These are phyloP conservation scores for Sechiopsis laciniata DNA, from an alignment of 306 rosid genomes.

Conservation along the genomic window DNA sequence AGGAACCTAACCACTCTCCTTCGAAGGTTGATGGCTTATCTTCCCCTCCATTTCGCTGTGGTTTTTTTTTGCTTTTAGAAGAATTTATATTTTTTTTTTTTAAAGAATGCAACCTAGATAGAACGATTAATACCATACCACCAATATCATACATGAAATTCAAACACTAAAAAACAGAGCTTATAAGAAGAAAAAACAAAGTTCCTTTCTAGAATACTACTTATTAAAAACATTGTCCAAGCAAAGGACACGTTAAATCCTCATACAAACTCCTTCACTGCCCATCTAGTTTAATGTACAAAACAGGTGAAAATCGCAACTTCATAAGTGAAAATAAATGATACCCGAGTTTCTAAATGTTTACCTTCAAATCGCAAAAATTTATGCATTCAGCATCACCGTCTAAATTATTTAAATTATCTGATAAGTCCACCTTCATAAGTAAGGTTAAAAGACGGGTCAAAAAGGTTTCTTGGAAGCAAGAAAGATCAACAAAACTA, in stretches of 20 bases:
- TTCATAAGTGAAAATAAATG: conserved; percentile 6
- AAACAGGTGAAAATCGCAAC: conserved; percentile 12
- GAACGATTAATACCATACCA: too few relatives aligned
- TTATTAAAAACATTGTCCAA: not conserved
- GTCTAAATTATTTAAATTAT: conserved; percentile 26
- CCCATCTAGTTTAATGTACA: not conserved
- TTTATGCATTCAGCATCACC: conserved; percentile 26
- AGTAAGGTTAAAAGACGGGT: conserved; percentile 21
- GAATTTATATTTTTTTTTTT: too few relatives aligned
- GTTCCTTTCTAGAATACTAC: not conserved
- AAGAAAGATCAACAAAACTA: not conserved
- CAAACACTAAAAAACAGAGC: too few relatives aligned
- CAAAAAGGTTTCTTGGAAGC: not conserved
- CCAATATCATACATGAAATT: too few relatives aligned
- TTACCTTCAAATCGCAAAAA: conserved; percentile 72
- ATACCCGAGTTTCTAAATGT: conserved; percentile 20
- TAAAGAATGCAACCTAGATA: too few relatives aligned
- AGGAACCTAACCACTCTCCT: too few relatives aligned
- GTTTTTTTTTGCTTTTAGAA: too few relatives aligned
- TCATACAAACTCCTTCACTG: not conserved
- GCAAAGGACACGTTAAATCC: not conserved
- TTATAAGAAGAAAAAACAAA: not conserved
- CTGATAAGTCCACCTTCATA: conserved; percentile 50
- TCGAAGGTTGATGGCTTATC: too few relatives aligned
- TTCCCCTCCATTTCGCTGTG: too few relatives aligned